These are phyloP conservation scores for Geotrichum candidum DNA, from an alignment of 1,139 yeast species.

Conservation along the genomic window DNA sequence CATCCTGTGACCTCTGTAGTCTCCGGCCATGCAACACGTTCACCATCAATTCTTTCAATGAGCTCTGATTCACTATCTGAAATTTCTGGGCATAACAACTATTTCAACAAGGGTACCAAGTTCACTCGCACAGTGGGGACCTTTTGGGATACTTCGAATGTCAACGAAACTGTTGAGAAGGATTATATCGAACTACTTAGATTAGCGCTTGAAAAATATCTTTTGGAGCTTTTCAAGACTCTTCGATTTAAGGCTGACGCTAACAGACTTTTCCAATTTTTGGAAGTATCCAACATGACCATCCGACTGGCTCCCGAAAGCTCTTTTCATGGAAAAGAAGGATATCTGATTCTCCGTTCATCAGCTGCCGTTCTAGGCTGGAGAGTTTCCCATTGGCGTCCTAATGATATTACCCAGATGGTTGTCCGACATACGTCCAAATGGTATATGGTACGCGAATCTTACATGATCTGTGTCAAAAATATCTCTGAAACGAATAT, in stretches of 20 bases:
- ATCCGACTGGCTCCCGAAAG: slow-evolving; percentile 77
- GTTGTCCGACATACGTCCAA: slow-evolving; percentile 83
- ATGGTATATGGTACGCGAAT: slow-evolving; percentile 83
- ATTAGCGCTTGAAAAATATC: slow-evolving; percentile 40
- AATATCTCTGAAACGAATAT: slow-evolving; percentile 84
- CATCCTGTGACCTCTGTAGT: neutral
- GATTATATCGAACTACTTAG: slow-evolving; percentile 36
- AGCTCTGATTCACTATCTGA: slow-evolving; percentile 12
- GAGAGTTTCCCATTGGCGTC: slow-evolving; percentile 86
- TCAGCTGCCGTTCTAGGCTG: slow-evolving; percentile 88
- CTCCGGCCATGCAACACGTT: slow-evolving; percentile 1
- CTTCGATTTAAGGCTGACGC: slow-evolving; percentile 74
- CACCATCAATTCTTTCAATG: slow-evolving; percentile 5
- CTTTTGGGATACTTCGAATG: slow-evolving; percentile 10
- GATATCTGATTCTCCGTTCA: slow-evolving; percentile 70
- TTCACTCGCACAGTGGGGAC: slow-evolving; percentile 11
- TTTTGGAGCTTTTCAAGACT: slow-evolving; percentile 52
- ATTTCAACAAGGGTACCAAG: slow-evolving; percentile 9
- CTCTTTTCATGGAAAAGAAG: slow-evolving; percentile 84
- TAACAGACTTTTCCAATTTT: slow-evolving; percentile 73
- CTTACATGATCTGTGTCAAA: slow-evolving; percentile 80
- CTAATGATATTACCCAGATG: slow-evolving; percentile 65
- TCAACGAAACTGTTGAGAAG: slow-evolving; percentile 19
- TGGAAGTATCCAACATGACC: slow-evolving; percentile 85
- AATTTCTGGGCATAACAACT: slow-evolving; percentile 4